Percentiles rank a stretch among this genome's conserved stretches.
These are phyloP conservation scores for Blastomyces parvus DNA, from an alignment of 2,329 filamentous ascomycete species.

Conservation along the genomic window DNA sequence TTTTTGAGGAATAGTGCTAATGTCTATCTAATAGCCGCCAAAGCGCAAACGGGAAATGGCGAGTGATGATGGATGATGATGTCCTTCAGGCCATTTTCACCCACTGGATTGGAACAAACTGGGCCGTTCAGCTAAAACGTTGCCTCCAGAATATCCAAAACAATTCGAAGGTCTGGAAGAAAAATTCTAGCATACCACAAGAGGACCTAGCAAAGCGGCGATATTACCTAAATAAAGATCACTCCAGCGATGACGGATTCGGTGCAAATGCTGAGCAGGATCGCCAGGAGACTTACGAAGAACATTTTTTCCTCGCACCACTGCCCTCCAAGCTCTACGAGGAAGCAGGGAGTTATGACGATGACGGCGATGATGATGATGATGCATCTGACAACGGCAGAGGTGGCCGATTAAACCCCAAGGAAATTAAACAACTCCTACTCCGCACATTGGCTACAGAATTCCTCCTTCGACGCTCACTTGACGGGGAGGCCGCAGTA, in stretches of 20 bases:
- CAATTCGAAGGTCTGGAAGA: slow-evolving; percentile 13
- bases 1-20: not conserved
- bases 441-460: slow-evolving; percentile 35
- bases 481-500: slow-evolving; percentile 30
- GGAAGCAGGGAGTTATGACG: slow-evolving; percentile 20
- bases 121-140: slow-evolving; percentile 24
- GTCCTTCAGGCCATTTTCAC: slow-evolving; percentile 40
- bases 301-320: slow-evolving; percentile 29
- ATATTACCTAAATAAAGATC: slow-evolving; percentile 19
- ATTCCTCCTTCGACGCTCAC: slow-evolving; percentile 26
- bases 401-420: slow-evolving; percentile 15
- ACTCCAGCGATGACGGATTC: fast-evolving
- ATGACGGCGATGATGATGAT: slow-evolving; percentile 20
- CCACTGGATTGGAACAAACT: slow-evolving; percentile 34
- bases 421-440: slow-evolving; percentile 32
- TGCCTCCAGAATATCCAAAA: slow-evolving; percentile 14
- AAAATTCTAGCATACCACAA: slow-evolving; percentile 10
- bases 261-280: slow-evolving; percentile 10
- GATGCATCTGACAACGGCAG: slow-evolving; percentile 12
- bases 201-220: slow-evolving; percentile 20
- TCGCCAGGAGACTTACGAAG: slow-evolving; percentile 20
- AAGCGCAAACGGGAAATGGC: slow-evolving; percentile 38
- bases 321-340: slow-evolving; percentile 24
- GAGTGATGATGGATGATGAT: slow-evolving; percentile 41
- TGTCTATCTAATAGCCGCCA: slow-evolving; percentile 20